phyloP scores from a whole-genome alignment of 768 basidiomycete genomes.

The Tubosaeta sp. region DNA sequence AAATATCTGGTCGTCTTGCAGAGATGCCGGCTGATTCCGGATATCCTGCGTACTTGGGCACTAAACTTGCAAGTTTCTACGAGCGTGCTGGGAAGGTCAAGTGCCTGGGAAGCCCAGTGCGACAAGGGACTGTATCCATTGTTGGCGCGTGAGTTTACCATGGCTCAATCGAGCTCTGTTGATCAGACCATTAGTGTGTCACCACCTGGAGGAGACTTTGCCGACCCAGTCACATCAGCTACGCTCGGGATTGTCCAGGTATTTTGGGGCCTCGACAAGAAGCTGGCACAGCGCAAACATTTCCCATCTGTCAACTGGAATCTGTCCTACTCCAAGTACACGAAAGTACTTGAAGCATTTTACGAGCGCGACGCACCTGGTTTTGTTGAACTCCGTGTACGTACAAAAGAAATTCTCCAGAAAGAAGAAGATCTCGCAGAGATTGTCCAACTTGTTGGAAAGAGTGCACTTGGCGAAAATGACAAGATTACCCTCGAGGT shows the following conservation, averaged over 20 bases:
- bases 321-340: conserved; percentile 98
- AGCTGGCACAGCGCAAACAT: conserved; percentile 96
- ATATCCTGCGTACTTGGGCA: conserved; percentile 94
- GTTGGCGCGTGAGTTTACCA: conserved; percentile 85
- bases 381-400: conserved; percentile 90
- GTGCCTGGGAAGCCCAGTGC: conserved; percentile 82
- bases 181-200: conserved; percentile 62
- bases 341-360: conserved; percentile 86
- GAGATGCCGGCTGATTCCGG: conserved; percentile 99
- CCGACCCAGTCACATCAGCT: conserved; percentile 96
- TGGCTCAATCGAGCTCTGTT: conserved; percentile 4
- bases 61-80: conserved; percentile 97
- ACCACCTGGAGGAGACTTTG: conserved; percentile 98
- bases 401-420: conserved; percentile 95
- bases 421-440: conserved; percentile 99
- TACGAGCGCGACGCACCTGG: conserved; percentile 90
- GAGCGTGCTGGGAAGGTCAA: conserved; percentile 96
- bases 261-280: conserved; percentile 99
- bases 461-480: conserved; percentile 92
- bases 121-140: conserved; percentile 94
- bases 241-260: conserved; percentile 99
- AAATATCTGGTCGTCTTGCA: conserved; percentile 97
- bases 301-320: conserved; percentile 99
- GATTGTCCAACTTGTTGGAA: conserved; percentile 99
- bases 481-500: conserved; percentile 99